phyloP scores from a whole-genome alignment of 768 basidiomycete genomes.

The Pulveroboletus frians region DNA sequence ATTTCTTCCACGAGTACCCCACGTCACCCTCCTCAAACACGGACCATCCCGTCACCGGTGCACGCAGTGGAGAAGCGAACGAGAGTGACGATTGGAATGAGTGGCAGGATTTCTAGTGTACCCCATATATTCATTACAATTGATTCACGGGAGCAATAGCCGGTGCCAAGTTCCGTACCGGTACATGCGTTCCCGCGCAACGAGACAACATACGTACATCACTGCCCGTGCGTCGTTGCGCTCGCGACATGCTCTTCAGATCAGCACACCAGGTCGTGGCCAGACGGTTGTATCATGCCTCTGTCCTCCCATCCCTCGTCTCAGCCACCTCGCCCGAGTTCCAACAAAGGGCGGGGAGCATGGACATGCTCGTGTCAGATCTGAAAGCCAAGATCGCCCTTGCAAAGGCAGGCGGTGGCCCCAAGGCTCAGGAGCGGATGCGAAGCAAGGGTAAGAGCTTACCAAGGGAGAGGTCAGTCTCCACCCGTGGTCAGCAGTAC shows the following conservation, averaged over 20 bases:
- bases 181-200: background rate
- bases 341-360: constrained; percentile 54
- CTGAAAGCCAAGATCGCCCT: constrained; percentile 54
- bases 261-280: constrained; percentile 1
- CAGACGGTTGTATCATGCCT: constrained; percentile 55
- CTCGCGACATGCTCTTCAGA: constrained; percentile 19
- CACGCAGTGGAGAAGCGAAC: constrained; percentile 17
- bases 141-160: constrained; percentile 7
- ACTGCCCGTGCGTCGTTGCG: too few relatives aligned
- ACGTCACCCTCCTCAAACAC: constrained; percentile 14
- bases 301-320: constrained; percentile 66
- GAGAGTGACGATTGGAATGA: constrained; percentile 66
- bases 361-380: constrained; percentile 65
- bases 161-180: constrained; percentile 24
- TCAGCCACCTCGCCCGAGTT: constrained; percentile 72
- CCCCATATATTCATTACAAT: background rate
- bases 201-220: background rate
- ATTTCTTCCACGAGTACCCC: constrained; percentile 47
- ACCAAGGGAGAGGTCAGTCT: constrained; percentile 70
- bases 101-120: constrained; percentile 71
- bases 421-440: constrained; percentile 72
- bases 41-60: constrained; percentile 1
- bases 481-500: background rate
- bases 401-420: constrained; percentile 67
- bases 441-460: constrained; percentile 73